Base-by-base conservation (phyloP, 306 rosid genomes). In the Canavalia ensiformis region DNA sequence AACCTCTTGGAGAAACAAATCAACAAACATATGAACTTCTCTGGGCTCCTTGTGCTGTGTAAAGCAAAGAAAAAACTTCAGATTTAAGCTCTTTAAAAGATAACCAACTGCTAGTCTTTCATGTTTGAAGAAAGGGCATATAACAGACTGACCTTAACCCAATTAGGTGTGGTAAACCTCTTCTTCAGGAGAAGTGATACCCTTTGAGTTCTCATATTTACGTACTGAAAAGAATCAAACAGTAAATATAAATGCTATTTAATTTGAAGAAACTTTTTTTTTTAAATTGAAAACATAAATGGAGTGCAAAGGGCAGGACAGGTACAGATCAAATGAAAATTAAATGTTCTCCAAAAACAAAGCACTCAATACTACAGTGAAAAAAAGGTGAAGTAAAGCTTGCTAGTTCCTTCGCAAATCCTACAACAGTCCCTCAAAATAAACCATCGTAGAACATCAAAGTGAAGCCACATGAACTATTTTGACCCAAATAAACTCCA, bases 1-100 rank as follows among this genome's bases (percentile, higher is more conserved):
- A 67, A 93, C 98, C 97, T 95, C 99, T 65, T 93, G 96, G 59
- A 91, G 93, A 87, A 93, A 93, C 72, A 95, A 87, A 89, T 93
- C 99, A 60, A 93, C 93, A 74, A 95, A 93, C 94, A 93, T 95
- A 86, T 92, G 97, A 90, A 95, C 97, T 87, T 93, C 99, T 78
- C 97, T 87, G 49, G 99, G 99, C 89, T 93, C 99, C 91, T 93
- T 95, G 85, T 93, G 98, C 97, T 95, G 98, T 55, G 67, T 82
- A 83, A 83, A 85, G 81, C 57, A 79, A n/a, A 73, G 6, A 65
- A 59, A 66, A 56, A 74, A 74, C 66, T 44, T 66, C 59, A 73
- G 80, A 89, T 33, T 71, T 76, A 81, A 63, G 64, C 56, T 44
- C 76, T 66, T 74, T 58, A 35, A 50, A 76, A 51, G 64, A 52